Evolutionary conservation across 345 rosid genomes (phyloP).

Genomic region (Eucalyptus sp.): DNA sequence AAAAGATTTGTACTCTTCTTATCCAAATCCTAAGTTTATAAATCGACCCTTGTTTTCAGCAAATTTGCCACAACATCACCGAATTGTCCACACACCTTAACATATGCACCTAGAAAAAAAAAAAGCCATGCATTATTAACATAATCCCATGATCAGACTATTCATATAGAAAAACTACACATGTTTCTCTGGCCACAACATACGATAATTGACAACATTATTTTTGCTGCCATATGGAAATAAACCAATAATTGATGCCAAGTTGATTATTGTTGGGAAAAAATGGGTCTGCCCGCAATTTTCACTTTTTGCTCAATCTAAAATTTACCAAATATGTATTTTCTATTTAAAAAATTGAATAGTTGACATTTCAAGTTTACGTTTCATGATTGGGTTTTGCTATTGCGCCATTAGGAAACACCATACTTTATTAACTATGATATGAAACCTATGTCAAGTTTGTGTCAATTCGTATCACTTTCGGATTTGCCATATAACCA

Average conservation of each 20-base stretch:
- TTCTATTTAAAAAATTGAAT: background rate
- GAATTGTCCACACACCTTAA: too few relatives aligned
- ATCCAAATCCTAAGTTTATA: too few relatives aligned
- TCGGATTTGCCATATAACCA: too few relatives aligned
- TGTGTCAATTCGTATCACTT: too few relatives aligned
- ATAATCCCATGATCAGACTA: background rate
- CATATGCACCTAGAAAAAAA: too few relatives aligned
- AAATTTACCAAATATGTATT: background rate
- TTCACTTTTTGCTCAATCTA: background rate
- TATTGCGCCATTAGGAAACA: background rate
- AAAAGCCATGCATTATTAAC: too few relatives aligned
- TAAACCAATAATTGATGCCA: background rate
- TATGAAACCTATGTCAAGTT: background rate
- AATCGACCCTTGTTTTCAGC: too few relatives aligned
- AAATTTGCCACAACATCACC: too few relatives aligned
- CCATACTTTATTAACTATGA: background rate
- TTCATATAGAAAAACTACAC: too few relatives aligned
- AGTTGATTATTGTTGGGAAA: background rate
- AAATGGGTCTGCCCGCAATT: accelerated
- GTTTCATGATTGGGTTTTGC: background rate
- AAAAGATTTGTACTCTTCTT: too few relatives aligned
- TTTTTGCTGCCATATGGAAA: background rate
- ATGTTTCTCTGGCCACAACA: accelerated
- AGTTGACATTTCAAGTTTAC: background rate
- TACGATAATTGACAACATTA: accelerated